Evolutionary conservation across 2,329 filamentous ascomycete species (phyloP), one percentile per base, ranked within the genome.

Genomic region (Trichoderma lentiforme): DNA sequence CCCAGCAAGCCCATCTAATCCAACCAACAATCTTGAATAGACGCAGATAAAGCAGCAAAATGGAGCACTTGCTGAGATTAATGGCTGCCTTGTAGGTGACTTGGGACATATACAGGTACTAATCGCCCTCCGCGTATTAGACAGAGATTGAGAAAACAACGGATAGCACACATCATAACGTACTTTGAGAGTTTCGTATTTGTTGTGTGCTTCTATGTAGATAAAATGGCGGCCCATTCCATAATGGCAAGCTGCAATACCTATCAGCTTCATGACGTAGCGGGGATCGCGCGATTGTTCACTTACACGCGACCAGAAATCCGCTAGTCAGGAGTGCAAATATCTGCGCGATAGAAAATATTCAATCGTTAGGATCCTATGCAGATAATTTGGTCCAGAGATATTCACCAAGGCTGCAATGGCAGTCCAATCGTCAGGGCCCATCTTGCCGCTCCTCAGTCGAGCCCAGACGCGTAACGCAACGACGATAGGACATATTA

Each of bases 71-170:
- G 5, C 39, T 64, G 26, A 64, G 39, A 64, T 64, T 64, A 6
- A 64, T 51, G 28, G 62, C 62, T 15, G 63, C 47, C 36, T 66
- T 57, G 21, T 36, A 66, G 47, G 63, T 66, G 30, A 57, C 21
- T 66, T 66, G 63, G 2, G 63, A 66, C 62, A 64, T 51, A 18
- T 51, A 64, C 39, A 64, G n/a, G 39, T 51, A 64, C 62, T 64
- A 24, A n/a, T 30, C 26, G 24, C 18, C 18, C 8, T 26, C 39
- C 30, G 1, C 18, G 14, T 51, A n/a, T 51, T 30, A 64, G 26
- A 51, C 8, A 64, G 3, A 21, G 2, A 6, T 21, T 21, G 8
- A 11, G 6, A 24, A 21, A 21, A 3, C 4, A 24, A 3, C 32
- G 18, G 15, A 32, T 51, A 15, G 7, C 6, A 32, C n/a, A 15